Base-by-base conservation (phyloP, 164 flowering plant genomes). In the Umbilicus rupestris region DNA sequence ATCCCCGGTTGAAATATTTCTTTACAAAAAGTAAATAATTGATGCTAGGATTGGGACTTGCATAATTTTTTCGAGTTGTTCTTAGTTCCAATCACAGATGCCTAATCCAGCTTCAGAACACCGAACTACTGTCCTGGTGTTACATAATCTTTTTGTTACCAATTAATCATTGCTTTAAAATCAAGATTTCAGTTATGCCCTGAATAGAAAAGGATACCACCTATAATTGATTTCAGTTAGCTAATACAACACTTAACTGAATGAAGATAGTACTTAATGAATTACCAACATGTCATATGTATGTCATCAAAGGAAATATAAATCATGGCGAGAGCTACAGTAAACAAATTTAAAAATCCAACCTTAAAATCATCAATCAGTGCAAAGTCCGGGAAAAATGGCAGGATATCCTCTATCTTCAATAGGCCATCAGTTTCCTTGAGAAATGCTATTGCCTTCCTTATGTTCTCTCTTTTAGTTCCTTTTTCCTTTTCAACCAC, bases 341-440 rank as follows among this genome's bases (percentile, higher is more conserved):
- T 35, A 35, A 39, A 10, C 29, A 35, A n/a, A 41, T 17, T 7
- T 37, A 63, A 24, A 29, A 39, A 12, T 28, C 65, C 22, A 70
- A 95, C 99, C 79, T 90, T 89, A 83, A 95, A 95, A 77, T 95
- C 99, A 77, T 95, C 99, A 68, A 95, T 95, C 64, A 95, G 76
- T 67, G 97, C 94, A 81, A 95, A 95, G 82, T 92, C 99, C 0
- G 99, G 99, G 74, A 95, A 95, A 80, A 95, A 95, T 22, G 99
- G 99, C 65, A 95, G 75, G 71, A 95, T 95, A 74, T 95, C 99
- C 76, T 95, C 99, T 37, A 95, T 95, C 84, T 95, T 95, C 65
- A 92, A 52, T 62, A 95, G 83, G 50, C 99, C 97, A 77, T 95
- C 99, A 63, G 99, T 95, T 81, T 95, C 97, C 78, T 90, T 95